Evolutionary conservation across 2,329 filamentous ascomycete genomes (phyloP).

Genomic region (Mollisia scopiformis): DNA sequence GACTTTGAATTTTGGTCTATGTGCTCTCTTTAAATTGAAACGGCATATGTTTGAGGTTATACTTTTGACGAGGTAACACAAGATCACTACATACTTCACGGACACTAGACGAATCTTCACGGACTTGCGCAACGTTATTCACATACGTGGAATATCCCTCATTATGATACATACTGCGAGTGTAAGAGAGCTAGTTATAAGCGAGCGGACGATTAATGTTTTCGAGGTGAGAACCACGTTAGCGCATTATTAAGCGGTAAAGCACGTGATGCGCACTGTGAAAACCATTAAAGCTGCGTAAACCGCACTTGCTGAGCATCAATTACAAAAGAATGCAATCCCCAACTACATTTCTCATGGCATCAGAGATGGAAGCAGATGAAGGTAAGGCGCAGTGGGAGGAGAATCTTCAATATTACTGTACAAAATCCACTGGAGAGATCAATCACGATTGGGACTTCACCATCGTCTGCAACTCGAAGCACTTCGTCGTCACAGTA

Average conservation of each 20-base stretch:
- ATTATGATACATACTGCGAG: no score
- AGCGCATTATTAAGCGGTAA: neutral
- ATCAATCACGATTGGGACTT: constrained; percentile 15
- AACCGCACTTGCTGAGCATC: neutral
- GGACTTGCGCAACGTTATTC: no score
- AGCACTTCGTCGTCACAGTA: constrained; percentile 20
- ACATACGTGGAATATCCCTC: no score
- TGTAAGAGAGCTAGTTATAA: no score
- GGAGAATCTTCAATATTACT: constrained; percentile 12
- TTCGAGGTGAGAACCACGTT: neutral
- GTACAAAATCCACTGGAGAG: constrained; percentile 13
- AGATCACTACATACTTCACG: no score
- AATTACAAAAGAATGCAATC: constrained; percentile 6
- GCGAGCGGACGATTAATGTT: no score
- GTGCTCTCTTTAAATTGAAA: no score
- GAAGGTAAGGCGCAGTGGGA: constrained; percentile 13
- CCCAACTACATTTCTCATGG: constrained; percentile 8
- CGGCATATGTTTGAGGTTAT: no score
- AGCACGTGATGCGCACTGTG: constrained; percentile 1
- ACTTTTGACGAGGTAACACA: no score
- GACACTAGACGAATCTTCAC: no score
- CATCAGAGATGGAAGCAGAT: constrained; percentile 10
- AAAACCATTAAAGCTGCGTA: neutral
- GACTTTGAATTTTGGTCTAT: no score
- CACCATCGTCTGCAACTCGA: constrained; percentile 14